A percentile compares a stretch with the other conserved stretches of the same genome.
Conservation (phyloP, 2,329 filamentous ascomycete species). For the Ceratocystis destructans region DNA sequence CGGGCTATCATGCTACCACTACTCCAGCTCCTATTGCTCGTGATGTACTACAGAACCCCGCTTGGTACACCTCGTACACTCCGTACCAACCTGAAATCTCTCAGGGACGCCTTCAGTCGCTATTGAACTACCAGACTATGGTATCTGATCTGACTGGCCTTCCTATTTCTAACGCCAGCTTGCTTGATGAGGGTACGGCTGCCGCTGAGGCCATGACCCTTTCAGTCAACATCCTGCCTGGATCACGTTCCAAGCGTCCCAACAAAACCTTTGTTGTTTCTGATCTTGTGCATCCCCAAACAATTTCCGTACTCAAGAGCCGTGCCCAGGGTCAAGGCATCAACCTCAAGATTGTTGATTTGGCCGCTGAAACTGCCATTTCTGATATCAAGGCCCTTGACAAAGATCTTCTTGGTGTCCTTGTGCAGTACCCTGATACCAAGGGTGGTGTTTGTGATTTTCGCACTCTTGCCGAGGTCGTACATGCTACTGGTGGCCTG, state of each 20-base stretch:
- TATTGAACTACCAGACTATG: conserved; percentile 93
- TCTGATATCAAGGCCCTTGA: conserved; percentile 59
- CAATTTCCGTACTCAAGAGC: conserved; percentile 67
- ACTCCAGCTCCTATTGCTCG: conserved; percentile 83
- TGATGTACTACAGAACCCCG: conserved; percentile 83
- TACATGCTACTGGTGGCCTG: conserved; percentile 64
- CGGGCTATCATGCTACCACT: conserved; percentile 77
- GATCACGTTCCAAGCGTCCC: conserved; percentile 55
- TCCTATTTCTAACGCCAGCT: conserved; percentile 76
- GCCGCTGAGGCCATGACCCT: conserved; percentile 94
- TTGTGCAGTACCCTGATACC: conserved; percentile 92
- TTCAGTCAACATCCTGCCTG: conserved; percentile 47
- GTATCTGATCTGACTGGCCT: conserved; percentile 77
- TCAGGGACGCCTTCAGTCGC: conserved; percentile 79
- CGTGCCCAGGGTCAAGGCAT: conserved; percentile 88
- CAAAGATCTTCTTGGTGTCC: conserved; percentile 70
- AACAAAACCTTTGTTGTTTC: conserved; percentile 79
- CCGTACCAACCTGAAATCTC: conserved; percentile 97
- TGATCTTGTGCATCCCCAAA: conserved; percentile 69
- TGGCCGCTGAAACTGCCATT: conserved; percentile 47
- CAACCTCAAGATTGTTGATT: conserved; percentile 57
- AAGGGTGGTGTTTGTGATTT: conserved; percentile 69
- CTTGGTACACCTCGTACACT: conserved; percentile 96
- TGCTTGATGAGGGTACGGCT: conserved; percentile 82
- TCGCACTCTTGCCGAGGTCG: conserved; percentile 55